Evolutionary conservation across 2,329 filamentous ascomycete species (phyloP).

Genomic region (Chrysoporthe puriensis): DNA sequence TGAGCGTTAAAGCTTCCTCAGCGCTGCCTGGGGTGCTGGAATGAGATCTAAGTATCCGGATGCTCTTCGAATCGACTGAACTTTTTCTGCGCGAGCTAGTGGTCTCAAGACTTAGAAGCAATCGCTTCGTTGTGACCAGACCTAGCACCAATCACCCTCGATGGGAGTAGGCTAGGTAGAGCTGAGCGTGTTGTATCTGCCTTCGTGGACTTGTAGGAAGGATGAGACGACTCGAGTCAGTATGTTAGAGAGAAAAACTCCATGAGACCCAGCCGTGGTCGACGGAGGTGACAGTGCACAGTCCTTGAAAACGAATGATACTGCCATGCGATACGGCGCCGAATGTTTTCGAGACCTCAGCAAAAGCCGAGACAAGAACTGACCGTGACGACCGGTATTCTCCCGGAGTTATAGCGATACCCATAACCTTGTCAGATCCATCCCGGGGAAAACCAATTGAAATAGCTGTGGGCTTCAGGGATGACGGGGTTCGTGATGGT

Average conservation of each 20-base stretch:
- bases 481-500: constrained; percentile 9
- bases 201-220: neutral
- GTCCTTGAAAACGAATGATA: neutral
- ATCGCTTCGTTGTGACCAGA: neutral
- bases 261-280: neutral
- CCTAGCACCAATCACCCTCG: neutral
- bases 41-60: neutral
- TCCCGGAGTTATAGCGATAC: constrained; percentile 1
- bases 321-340: constrained; percentile 1
- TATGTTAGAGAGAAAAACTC: neutral
- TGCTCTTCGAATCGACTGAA: neutral
- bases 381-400: neutral
- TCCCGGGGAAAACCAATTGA: neutral
- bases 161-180: neutral
- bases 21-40: neutral
- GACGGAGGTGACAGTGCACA: neutral
- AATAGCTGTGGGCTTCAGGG: constrained; percentile 18
- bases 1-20: neutral
- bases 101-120: neutral
- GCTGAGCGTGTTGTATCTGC: neutral
- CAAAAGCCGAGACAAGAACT: neutral
- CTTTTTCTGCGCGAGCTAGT: neutral
- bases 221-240: neutral
- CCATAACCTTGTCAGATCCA: neutral
- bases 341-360: neutral